Conservation (phyloP, 441 rosid genomes). For the Codiaeum variegatum region DNA sequence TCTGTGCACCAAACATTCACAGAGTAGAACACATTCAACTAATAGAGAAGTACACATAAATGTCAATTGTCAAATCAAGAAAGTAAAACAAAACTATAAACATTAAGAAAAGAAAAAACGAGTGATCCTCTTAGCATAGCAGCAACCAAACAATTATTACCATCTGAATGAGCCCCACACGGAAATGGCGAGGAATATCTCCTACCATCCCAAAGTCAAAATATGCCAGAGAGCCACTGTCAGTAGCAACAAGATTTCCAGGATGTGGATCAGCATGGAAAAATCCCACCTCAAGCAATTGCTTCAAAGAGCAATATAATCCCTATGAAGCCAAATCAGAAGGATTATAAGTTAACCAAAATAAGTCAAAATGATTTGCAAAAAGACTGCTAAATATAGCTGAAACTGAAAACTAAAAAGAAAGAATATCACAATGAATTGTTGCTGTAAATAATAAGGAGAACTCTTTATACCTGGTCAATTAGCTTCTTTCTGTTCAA, state of each 20-base stretch:
- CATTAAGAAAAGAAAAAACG: not conserved
- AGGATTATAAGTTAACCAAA: slow-evolving; percentile 8
- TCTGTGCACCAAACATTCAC: slow-evolving; percentile 3
- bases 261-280: slow-evolving; percentile 99
- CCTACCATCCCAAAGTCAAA: slow-evolving; percentile 99
- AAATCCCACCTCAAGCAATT: slow-evolving; percentile 94
- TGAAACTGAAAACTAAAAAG: slow-evolving; percentile 5
- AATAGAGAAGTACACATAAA: not conserved
- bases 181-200: slow-evolving; percentile 90
- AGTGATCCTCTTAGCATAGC: slow-evolving; percentile 5
- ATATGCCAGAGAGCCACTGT: slow-evolving; percentile 76
- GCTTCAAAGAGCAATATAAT: slow-evolving; percentile 87
- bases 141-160: slow-evolving; percentile 38
- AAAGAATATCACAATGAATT: slow-evolving; percentile 2
- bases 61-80: not conserved
- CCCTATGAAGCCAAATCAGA: slow-evolving; percentile 50
- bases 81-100: not conserved
- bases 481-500: slow-evolving; percentile 74
- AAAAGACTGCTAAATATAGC: not conserved
- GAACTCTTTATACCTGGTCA: slow-evolving; percentile 65
- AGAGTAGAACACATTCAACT: not conserved
- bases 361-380: not conserved
- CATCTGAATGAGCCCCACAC: slow-evolving; percentile 95
- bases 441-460: slow-evolving; percentile 8
- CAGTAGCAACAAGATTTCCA: slow-evolving; percentile 91